A percentile compares a stretch with the other conserved stretches of the same genome.
phyloP scores from a whole-genome alignment of 371 early-diverging fungal genomes.

The Mucor piriformis region DNA sequence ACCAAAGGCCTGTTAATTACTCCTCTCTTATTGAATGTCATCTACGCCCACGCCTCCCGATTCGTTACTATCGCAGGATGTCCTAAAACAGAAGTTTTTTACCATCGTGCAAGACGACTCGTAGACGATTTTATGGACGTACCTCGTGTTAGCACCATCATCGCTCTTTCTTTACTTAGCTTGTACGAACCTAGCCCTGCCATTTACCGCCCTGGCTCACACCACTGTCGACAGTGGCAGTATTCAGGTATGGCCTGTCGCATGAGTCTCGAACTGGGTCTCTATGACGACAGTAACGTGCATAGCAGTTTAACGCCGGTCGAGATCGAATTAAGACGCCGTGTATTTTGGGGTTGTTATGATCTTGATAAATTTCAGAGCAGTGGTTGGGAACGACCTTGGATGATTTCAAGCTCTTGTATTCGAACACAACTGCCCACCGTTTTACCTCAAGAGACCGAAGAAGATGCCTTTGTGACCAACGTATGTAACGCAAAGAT shows the following conservation, averaged over 20 bases:
- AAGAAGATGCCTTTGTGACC: constrained; percentile 11
- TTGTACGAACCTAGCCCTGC: constrained; percentile 27
- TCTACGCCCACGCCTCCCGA: constrained; percentile 31
- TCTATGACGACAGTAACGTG: constrained; percentile 23
- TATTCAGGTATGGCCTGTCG: constrained; percentile 40
- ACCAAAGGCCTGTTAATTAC: constrained; percentile 26
- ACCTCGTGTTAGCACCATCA: constrained; percentile 33
- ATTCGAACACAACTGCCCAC: constrained; percentile 12
- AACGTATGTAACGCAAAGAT: not conserved
- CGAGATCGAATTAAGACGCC: constrained; percentile 24
- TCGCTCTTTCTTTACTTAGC: constrained; percentile 23
- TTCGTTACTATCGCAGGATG: constrained; percentile 6
- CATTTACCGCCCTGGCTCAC: constrained; percentile 17
- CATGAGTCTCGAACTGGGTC: constrained; percentile 34
- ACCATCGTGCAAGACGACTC: constrained; percentile 22
- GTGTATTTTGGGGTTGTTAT: constrained; percentile 37
- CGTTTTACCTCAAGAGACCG: constrained; percentile 12
- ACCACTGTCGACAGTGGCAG: constrained; percentile 29
- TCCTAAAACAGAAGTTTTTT: constrained; percentile 25
- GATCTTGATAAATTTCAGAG: constrained; percentile 40
- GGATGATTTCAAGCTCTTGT: constrained; percentile 29
- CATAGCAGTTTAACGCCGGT: constrained; percentile 3
- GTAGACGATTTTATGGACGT: constrained; percentile 32
- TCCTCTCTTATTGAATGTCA: constrained; percentile 28
- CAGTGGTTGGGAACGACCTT: constrained; percentile 37